A percentile compares a stretch with the other conserved stretches of the same genome.
Conservation (phyloP, 495 filamentous ascomycete genomes). For the Aspergillus incahuasiensis region DNA sequence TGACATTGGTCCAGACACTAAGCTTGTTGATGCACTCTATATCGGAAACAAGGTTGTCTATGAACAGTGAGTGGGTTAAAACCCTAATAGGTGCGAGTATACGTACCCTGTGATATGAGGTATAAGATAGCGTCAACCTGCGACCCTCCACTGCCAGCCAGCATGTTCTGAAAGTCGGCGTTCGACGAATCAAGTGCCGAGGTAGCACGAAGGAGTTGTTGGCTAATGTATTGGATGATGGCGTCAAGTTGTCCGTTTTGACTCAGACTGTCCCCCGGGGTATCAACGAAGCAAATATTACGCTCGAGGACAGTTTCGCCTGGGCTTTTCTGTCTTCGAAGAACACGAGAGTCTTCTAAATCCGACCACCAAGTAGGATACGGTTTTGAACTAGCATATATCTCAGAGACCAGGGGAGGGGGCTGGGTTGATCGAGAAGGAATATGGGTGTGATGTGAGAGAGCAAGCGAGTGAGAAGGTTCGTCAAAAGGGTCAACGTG, state of each 20-base stretch:
- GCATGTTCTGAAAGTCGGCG: constrained; percentile 69
- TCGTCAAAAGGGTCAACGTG: constrained; percentile 74
- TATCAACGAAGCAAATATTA: constrained; percentile 95
- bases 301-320: constrained; percentile 82
- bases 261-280: constrained; percentile 66
- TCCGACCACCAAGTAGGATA: constrained; percentile 97
- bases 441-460: constrained; percentile 24
- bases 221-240: constrained; percentile 70
- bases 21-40: constrained; percentile 73
- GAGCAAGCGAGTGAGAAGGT: constrained; percentile 31
- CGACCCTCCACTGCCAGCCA: constrained; percentile 81
- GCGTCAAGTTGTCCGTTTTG: constrained; percentile 63
- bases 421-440: constrained; percentile 31
- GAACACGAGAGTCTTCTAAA: constrained; percentile 64
- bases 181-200: constrained; percentile 56
- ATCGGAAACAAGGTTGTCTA: constrained; percentile 69
- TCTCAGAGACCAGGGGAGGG: constrained; percentile 58
- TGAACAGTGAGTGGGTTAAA: constrained; percentile 16
- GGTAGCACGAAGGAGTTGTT: constrained; percentile 62
- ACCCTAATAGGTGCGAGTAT: background rate
- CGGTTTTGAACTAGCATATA: constrained; percentile 87
- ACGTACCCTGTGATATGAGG: constrained; percentile 61
- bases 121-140: constrained; percentile 90
- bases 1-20: constrained; percentile 74
- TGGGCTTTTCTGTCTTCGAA: constrained; percentile 71